Conservation (phyloP, 805 yeast species). For the Ogataea ganodermae region DNA sequence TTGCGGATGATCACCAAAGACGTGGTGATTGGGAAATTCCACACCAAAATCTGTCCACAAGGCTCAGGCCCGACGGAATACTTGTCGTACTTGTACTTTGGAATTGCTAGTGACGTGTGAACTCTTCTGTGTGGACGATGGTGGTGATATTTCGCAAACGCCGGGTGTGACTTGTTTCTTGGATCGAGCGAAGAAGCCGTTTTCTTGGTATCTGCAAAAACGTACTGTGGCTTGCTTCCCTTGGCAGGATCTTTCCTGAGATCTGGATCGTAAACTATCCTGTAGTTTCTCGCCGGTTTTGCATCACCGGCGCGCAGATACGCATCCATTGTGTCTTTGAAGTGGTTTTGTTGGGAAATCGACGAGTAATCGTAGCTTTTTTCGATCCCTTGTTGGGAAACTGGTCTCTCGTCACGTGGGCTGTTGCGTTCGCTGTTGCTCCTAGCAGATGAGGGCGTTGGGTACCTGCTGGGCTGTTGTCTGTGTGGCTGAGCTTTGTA, state of each 20-base stretch:
- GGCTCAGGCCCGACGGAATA: conserved; percentile 79
- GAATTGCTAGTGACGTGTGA: conserved; percentile 13
- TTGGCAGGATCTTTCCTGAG: conserved; percentile 38
- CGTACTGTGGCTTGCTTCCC: conserved; percentile 40
- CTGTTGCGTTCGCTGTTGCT: conserved; percentile 5
- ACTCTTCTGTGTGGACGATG: conserved; percentile 14
- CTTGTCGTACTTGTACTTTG: conserved; percentile 57
- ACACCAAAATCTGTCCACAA: conserved; percentile 64
- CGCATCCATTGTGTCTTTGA: conserved; percentile 6
- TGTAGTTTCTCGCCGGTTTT: conserved; percentile 21
- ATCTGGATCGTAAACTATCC: conserved; percentile 55
- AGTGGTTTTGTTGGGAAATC: conserved; percentile 25
- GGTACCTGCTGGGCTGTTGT: not conserved
- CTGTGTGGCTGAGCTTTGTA: not conserved
- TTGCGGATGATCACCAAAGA: conserved; percentile 48
- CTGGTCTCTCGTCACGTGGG: not conserved
- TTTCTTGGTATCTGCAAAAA: conserved; percentile 37
- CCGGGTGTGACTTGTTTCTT: conserved; percentile 14
- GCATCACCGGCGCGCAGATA: not conserved
- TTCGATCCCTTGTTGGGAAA: not conserved
- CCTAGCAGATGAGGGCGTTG: conserved; percentile 1
- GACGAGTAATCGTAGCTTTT: conserved; percentile 22
- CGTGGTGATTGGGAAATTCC: conserved; percentile 62
- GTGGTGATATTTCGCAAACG: conserved; percentile 13
- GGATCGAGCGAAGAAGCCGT: conserved; percentile 25